Percentiles rank a stretch among this genome's conserved stretches.
Conservation (phyloP, 2,329 filamentous ascomycete species). For the Coniochaeta sp. region DNA sequence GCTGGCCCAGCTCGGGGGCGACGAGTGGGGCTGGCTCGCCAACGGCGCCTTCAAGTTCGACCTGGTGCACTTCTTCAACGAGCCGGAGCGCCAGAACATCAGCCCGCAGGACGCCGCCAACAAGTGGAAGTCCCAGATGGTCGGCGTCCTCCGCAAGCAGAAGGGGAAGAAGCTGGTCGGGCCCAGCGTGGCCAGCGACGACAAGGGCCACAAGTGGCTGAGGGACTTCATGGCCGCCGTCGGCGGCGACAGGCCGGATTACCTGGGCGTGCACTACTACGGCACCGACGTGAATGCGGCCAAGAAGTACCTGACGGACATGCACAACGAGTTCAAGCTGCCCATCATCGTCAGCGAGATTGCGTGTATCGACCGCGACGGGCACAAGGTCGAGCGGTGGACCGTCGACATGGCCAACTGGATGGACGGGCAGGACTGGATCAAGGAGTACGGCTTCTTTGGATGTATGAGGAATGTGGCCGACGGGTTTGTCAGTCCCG, state of each 20-base stretch:
- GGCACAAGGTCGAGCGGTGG: slow-evolving; percentile 27
- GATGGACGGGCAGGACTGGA: slow-evolving; percentile 31
- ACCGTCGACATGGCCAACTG: slow-evolving; percentile 29
- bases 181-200: slow-evolving; percentile 28
- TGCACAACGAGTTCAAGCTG: slow-evolving; percentile 25
- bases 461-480: slow-evolving; percentile 32
- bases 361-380: slow-evolving; percentile 28
- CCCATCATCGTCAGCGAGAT: slow-evolving; percentile 33
- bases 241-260: slow-evolving; percentile 27
- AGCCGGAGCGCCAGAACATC: slow-evolving; percentile 30
- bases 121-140: slow-evolving; percentile 28
- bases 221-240: slow-evolving; percentile 29
- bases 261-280: slow-evolving; percentile 35
- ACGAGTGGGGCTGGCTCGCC: slow-evolving; percentile 26
- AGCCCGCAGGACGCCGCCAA: slow-evolving; percentile 25
- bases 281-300: slow-evolving; percentile 22
- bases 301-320: slow-evolving; percentile 25
- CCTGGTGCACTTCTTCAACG: slow-evolving; percentile 35
- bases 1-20: slow-evolving; percentile 23
- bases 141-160: slow-evolving; percentile 18
- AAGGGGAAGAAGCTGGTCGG: slow-evolving; percentile 25
- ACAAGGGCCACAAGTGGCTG: slow-evolving; percentile 30
- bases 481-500: slow-evolving; percentile 35
- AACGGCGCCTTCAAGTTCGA: slow-evolving; percentile 16
- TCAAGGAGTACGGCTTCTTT: slow-evolving; percentile 35